Percentiles rank a stretch among this genome's conserved stretches.
These are phyloP conservation scores for Aspergillus ochraceus DNA, from an alignment of 2,329 filamentous ascomycete species.

Conservation along the genomic window DNA sequence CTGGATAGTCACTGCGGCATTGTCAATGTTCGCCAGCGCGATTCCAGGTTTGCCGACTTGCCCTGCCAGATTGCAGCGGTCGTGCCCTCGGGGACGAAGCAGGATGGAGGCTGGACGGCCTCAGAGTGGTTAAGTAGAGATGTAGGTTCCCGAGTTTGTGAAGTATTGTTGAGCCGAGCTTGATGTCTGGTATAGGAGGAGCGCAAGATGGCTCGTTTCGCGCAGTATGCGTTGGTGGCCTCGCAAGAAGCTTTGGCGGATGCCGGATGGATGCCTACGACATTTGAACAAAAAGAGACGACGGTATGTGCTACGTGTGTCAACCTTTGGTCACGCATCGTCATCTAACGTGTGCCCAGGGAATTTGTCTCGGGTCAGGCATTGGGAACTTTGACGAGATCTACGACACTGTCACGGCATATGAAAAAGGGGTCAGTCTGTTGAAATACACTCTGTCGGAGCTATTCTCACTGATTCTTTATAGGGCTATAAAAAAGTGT, in stretches of 20 bases:
- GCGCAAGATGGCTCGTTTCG: slow-evolving; percentile 84
- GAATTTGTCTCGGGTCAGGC: slow-evolving; percentile 90
- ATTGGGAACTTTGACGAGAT: slow-evolving; percentile 93
- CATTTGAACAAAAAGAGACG: slow-evolving; percentile 64
- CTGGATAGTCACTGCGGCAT: slow-evolving; percentile 79
- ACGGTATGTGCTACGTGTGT: slow-evolving; percentile 57
- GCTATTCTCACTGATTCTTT: slow-evolving; percentile 11
- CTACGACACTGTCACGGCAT: slow-evolving; percentile 78
- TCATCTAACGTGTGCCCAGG: slow-evolving; percentile 46
- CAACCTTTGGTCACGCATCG: neutral
- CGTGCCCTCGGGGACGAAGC: slow-evolving; percentile 62
- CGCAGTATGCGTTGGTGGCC: slow-evolving; percentile 87
- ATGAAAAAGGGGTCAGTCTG: slow-evolving; percentile 65
- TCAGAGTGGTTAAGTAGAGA: slow-evolving; percentile 46
- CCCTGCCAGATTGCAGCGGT: slow-evolving; percentile 84
- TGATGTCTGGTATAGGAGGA: slow-evolving; percentile 50
- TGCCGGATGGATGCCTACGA: slow-evolving; percentile 70
- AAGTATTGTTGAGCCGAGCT: neutral
- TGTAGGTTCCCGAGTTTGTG: slow-evolving; percentile 26
- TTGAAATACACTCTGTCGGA: neutral
- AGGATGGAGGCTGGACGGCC: slow-evolving; percentile 45
- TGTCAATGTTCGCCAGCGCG: slow-evolving; percentile 65
- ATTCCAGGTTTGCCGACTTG: slow-evolving; percentile 66
- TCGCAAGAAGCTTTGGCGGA: slow-evolving; percentile 82
- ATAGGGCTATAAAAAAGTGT: slow-evolving; percentile 89